Conservation (phyloP, 345 rosid genomes). For the Luvunga scandens region DNA sequence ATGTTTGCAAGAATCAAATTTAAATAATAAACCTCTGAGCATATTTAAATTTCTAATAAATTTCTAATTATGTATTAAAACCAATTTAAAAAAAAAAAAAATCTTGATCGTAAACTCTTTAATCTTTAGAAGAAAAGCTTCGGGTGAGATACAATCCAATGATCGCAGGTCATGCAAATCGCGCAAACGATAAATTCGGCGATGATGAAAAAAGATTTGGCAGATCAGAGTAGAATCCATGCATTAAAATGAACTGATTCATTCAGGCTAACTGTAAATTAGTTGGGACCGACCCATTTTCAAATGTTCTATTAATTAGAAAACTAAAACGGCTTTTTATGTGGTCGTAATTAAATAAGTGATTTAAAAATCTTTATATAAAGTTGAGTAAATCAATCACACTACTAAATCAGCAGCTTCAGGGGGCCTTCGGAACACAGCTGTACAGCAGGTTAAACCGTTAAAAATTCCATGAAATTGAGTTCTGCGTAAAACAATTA, state of each 20-base stretch:
- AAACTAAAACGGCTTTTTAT: too few species aligned
- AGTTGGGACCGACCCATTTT: not conserved
- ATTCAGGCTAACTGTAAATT: not conserved
- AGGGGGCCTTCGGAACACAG: constrained; percentile 10
- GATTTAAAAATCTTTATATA: not conserved
- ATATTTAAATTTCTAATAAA: too few species aligned
- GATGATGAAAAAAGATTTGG: constrained; percentile 2
- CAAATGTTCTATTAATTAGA: not conserved
- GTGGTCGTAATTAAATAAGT: not conserved
- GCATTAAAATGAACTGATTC: not conserved
- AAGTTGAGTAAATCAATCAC: not conserved
- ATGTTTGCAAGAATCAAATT: too few species aligned
- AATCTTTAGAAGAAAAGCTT: too few species aligned
- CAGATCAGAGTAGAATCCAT: not conserved
- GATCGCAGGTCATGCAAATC: not conserved
- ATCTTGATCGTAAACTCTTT: too few species aligned
- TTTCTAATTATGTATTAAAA: too few species aligned
- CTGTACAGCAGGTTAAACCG: constrained; percentile 16
- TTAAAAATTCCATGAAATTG: not conserved
- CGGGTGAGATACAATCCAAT: too few species aligned
- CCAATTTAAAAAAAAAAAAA: too few species aligned
- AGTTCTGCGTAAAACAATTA: not conserved
- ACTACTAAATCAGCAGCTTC: not conserved
- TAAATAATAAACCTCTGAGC: too few species aligned
- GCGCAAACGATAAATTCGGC: not conserved